Percentiles rank a stretch among this genome's conserved stretches.
Conservation (phyloP, 306 rosid genomes). For the Sicyos baderoa region DNA sequence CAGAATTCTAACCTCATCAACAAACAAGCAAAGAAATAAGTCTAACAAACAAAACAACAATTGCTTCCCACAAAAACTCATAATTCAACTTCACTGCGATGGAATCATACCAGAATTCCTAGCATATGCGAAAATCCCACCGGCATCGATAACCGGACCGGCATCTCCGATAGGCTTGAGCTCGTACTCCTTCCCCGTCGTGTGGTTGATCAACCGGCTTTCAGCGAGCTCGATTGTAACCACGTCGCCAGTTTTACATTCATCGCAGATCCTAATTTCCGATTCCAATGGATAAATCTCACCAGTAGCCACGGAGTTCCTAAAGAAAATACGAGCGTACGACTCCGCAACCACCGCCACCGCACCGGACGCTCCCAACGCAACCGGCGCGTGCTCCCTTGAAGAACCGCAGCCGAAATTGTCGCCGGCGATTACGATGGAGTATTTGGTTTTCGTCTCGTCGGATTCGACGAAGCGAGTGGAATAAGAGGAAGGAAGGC, state of each 20-base stretch:
- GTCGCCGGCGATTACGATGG: slow-evolving; percentile 64
- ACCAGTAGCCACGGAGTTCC: slow-evolving; percentile 90
- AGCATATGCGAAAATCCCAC: slow-evolving; percentile 85
- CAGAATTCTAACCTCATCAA: background rate
- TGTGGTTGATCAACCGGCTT: slow-evolving; percentile 67
- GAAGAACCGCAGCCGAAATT: slow-evolving; percentile 98
- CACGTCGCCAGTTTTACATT: slow-evolving; percentile 67
- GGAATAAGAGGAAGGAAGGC: slow-evolving; percentile 63
- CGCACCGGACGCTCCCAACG: slow-evolving; percentile 77
- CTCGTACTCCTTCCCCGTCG: slow-evolving; percentile 69
- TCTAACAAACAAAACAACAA: background rate
- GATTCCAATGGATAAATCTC: slow-evolving; percentile 54
- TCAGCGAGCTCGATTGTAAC: slow-evolving; percentile 67
- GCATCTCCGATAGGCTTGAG: slow-evolving; percentile 93
- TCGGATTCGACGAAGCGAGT: slow-evolving; percentile 53
- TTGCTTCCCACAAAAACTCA: slow-evolving; percentile 13
- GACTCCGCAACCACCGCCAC: slow-evolving; percentile 84
- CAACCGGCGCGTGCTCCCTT: slow-evolving; percentile 94
- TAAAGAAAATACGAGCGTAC: slow-evolving; percentile 76
- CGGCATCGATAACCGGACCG: slow-evolving; percentile 81
- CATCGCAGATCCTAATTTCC: slow-evolving; percentile 45
- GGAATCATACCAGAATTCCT: slow-evolving; percentile 91
- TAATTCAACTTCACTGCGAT: slow-evolving; percentile 26
- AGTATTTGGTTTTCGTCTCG: slow-evolving; percentile 55
- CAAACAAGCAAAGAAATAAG: background rate